Percentiles rank a stretch among this genome's conserved stretches.
phyloP scores from a whole-genome alignment of 179 eudicot species.

The Nepenthes alata region DNA sequence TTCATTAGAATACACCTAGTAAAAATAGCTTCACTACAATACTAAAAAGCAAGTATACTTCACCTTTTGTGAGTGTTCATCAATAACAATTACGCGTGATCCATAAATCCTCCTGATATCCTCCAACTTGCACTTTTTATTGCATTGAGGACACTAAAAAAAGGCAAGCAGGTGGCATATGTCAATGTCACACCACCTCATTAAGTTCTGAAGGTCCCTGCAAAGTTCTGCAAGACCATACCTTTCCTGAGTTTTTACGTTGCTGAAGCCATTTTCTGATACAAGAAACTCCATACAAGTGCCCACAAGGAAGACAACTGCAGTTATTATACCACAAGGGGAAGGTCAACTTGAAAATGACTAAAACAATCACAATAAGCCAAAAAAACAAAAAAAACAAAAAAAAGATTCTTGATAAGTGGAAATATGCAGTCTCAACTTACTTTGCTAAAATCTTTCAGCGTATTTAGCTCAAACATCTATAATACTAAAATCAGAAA shows the following conservation, averaged over 20 bases:
- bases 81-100: conserved; percentile 51
- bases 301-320: conserved; percentile 89
- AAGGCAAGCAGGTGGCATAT: background rate
- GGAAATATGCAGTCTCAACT: too few species aligned
- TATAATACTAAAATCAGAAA: too few species aligned
- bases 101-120: conserved; percentile 78
- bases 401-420: too few species aligned
- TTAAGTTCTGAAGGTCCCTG: background rate
- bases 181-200: background rate
- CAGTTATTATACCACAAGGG: conserved; percentile 6
- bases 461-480: too few species aligned
- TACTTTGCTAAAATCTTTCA: too few species aligned
- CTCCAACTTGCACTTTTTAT: conserved; percentile 50
- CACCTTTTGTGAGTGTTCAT: conserved; percentile 69
- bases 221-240: conserved; percentile 6
- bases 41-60: background rate
- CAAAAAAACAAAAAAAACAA: too few species aligned
- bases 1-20: background rate
- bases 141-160: conserved; percentile 89
- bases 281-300: conserved; percentile 70
- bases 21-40: too few species aligned
- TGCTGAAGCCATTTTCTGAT: conserved; percentile 70
- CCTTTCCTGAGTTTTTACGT: conserved; percentile 47
- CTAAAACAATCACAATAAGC: background rate
- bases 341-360: background rate